Conservation (phyloP, 495 filamentous ascomycete species). For the Xylaria bambusicola region DNA sequence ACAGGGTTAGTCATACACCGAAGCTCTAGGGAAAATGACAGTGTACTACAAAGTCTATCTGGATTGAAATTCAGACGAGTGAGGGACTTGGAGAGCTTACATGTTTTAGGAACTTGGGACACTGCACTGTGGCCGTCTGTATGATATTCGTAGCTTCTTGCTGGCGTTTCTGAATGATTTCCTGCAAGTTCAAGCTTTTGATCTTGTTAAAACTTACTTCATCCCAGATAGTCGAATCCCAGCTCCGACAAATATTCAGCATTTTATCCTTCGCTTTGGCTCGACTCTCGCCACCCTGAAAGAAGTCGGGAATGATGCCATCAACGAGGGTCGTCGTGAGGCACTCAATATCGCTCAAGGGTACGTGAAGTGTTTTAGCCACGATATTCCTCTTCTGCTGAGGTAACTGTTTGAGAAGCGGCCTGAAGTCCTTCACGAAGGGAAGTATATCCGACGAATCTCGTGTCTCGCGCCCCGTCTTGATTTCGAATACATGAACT, state of each 20-base stretch:
- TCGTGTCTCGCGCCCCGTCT: slow-evolving; percentile 59
- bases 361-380: slow-evolving; percentile 64
- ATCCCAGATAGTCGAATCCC: slow-evolving; percentile 74
- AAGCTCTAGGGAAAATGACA: background rate
- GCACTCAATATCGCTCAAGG: slow-evolving; percentile 74
- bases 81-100: slow-evolving; percentile 53
- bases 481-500: slow-evolving; percentile 77
- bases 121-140: slow-evolving; percentile 61
- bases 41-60: too few relatives aligned
- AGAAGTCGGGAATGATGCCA: slow-evolving; percentile 56
- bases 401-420: slow-evolving; percentile 62
- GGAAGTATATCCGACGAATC: slow-evolving; percentile 78
- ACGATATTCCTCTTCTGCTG: slow-evolving; percentile 58
- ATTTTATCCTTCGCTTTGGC: slow-evolving; percentile 60
- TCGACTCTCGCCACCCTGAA: slow-evolving; percentile 45
- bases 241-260: slow-evolving; percentile 62
- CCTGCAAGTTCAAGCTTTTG: slow-evolving; percentile 74
- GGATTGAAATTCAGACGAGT: background rate
- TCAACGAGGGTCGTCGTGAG: slow-evolving; percentile 74
- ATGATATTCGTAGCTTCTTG: slow-evolving; percentile 60
- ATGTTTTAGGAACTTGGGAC: slow-evolving; percentile 80
- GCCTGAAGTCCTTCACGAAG: slow-evolving; percentile 67
- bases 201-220: slow-evolving; percentile 82
- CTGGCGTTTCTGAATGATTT: slow-evolving; percentile 68
- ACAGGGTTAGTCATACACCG: slow-evolving; percentile 31